Conservation (phyloP, 2,329 filamentous ascomycete genomes). For the Fusarium haematococcum region DNA sequence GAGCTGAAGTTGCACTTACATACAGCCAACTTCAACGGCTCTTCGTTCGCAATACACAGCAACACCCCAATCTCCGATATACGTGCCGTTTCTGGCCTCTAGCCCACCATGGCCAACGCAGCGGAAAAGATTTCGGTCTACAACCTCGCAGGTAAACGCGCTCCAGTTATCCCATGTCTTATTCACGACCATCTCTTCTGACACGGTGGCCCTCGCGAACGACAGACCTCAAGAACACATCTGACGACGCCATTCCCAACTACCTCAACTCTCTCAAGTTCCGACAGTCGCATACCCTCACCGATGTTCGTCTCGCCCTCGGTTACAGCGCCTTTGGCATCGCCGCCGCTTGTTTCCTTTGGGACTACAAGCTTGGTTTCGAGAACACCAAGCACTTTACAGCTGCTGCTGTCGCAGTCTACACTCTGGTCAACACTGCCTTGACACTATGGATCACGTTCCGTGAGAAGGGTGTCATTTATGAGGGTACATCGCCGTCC, state of each 20-base stretch:
- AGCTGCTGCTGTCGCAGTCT: slow-evolving; percentile 80
- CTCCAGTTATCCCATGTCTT: neutral
- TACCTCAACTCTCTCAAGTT: slow-evolving; percentile 93
- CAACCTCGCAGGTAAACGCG: slow-evolving; percentile 69
- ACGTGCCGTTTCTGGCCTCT: neutral
- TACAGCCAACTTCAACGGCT: slow-evolving; percentile 33
- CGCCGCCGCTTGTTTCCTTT: slow-evolving; percentile 85
- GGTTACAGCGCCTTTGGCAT: slow-evolving; percentile 87
- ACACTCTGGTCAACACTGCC: slow-evolving; percentile 81
- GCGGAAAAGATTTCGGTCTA: slow-evolving; percentile 73
- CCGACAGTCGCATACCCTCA: slow-evolving; percentile 81
- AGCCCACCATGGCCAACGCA: slow-evolving; percentile 48
- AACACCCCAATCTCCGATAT: neutral
- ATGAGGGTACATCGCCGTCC: slow-evolving; percentile 75
- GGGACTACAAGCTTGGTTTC: slow-evolving; percentile 93
- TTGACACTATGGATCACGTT: slow-evolving; percentile 88
- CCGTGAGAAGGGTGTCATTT: slow-evolving; percentile 85
- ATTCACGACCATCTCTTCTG: slow-evolving; percentile 26
- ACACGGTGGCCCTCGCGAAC: slow-evolving; percentile 42
- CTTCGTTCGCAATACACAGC: slow-evolving; percentile 14
- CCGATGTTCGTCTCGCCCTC: slow-evolving; percentile 84
- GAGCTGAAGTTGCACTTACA: slow-evolving; percentile 6
- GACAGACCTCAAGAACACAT: slow-evolving; percentile 93
- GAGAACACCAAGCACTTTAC: slow-evolving; percentile 87
- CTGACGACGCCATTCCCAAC: slow-evolving; percentile 92